Evolutionary conservation across 345 rosid species (phyloP).

Genomic region (Citrus sinensis): DNA sequence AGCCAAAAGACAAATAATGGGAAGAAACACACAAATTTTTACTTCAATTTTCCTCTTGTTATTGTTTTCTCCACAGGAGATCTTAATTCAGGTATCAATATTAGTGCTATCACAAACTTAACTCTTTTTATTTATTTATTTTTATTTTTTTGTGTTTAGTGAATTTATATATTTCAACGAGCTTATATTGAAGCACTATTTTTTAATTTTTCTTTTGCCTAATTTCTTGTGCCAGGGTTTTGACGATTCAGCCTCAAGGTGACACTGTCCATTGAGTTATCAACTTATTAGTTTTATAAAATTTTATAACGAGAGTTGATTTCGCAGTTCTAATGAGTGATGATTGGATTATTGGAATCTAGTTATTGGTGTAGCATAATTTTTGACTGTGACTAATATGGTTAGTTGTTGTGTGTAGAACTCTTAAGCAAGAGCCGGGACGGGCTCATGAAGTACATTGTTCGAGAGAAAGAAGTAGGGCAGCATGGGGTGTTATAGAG

Average conservation of each 20-base stretch:
- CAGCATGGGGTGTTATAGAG: slow-evolving; percentile 75
- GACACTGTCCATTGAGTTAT: slow-evolving; percentile 2
- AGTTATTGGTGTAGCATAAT: neutral
- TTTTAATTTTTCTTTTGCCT: neutral
- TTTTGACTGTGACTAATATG: neutral
- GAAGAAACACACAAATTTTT: neutral
- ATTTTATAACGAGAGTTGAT: neutral
- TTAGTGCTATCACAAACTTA: neutral
- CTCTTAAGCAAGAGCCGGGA: slow-evolving; percentile 27
- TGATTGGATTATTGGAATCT: neutral
- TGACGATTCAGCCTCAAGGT: slow-evolving; percentile 45
- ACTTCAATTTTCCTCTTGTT: neutral
- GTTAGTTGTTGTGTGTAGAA: slow-evolving; percentile 30
- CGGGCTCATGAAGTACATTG: slow-evolving; percentile 68
- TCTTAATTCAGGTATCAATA: neutral
- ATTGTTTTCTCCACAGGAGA: neutral
- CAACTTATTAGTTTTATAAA: neutral
- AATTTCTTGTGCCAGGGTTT: slow-evolving; percentile 23
- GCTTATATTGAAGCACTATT: neutral
- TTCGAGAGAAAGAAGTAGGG: slow-evolving; percentile 84
- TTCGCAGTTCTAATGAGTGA: neutral
- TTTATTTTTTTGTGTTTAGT: neutral
- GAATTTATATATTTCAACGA: neutral
- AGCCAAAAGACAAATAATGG: neutral
- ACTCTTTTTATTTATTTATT: no score